Evolutionary conservation across 2,329 filamentous ascomycete genomes (phyloP).

Genomic region (Graphilbum ipis-grandicollis): DNA sequence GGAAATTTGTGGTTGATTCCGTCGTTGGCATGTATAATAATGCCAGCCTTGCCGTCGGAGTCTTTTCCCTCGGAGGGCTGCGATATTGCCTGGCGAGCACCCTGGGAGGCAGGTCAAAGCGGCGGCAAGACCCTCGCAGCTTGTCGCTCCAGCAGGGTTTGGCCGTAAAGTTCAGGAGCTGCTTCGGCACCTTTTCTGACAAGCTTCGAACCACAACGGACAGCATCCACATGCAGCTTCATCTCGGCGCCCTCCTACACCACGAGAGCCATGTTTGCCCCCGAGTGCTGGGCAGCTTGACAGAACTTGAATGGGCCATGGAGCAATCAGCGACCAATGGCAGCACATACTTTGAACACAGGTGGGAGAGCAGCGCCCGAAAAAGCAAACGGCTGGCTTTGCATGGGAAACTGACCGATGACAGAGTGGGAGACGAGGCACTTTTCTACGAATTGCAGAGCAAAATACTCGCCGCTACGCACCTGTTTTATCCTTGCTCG

Average conservation of each 20-base stretch:
- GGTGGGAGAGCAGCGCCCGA: no score
- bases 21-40: neutral
- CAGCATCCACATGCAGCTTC: neutral
- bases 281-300: neutral
- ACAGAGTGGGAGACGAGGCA: constrained; percentile 1
- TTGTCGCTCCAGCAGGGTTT: neutral
- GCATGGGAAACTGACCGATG: neutral
- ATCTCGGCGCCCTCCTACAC: neutral
- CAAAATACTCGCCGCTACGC: neutral
- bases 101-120: neutral
- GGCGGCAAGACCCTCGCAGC: neutral
- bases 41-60: neutral
- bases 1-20: neutral
- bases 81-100: neutral
- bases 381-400: neutral
- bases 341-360: neutral
- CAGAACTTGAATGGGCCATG: neutral
- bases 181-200: neutral
- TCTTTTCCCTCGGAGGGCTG: neutral
- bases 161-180: neutral
- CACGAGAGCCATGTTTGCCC: neutral
- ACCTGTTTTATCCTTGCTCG: constrained; percentile 5
- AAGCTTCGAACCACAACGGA: neutral
- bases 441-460: constrained; percentile 2
- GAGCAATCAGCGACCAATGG: neutral